Conservation (phyloP, 2,329 filamentous ascomycete species). For the Sclerotinia glacialis region DNA sequence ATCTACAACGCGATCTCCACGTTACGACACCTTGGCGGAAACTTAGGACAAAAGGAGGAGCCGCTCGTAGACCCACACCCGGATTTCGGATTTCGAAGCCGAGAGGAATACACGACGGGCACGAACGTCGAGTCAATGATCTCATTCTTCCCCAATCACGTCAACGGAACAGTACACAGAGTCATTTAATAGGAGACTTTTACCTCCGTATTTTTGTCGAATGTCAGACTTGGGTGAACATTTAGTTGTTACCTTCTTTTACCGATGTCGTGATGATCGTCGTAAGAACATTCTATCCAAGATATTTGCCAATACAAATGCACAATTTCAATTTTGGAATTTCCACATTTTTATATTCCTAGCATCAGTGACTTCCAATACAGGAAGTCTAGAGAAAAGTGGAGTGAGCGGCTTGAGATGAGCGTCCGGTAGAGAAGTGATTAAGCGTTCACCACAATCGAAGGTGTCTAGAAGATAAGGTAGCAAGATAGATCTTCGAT, state of each 20-base stretch:
- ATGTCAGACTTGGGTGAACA: neutral
- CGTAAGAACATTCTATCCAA: neutral
- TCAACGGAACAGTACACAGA: neutral
- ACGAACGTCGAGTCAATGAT: neutral
- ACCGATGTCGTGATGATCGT: neutral
- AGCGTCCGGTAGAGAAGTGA: neutral
- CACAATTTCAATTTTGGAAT: too few species aligned
- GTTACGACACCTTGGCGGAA: neutral
- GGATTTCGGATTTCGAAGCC: neutral
- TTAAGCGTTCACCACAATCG: neutral
- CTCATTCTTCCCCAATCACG: neutral
- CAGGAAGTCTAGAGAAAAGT: neutral
- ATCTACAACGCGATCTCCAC: neutral
- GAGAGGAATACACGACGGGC: conserved; percentile 1
- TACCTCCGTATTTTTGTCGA: neutral
- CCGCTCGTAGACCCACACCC: neutral
- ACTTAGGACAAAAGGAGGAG: neutral
- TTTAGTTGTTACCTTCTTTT: neutral
- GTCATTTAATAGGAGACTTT: neutral
- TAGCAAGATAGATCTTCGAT: neutral
- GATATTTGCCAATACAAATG: neutral
- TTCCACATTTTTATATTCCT: too few species aligned
- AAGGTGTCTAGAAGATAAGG: neutral
- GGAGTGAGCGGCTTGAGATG: neutral
- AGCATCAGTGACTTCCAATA: too few species aligned